Evolutionary conservation across 495 filamentous ascomycete genomes (phyloP), one percentile per base, ranked within the genome.

Genomic region (Neurospora tetrasperma): DNA sequence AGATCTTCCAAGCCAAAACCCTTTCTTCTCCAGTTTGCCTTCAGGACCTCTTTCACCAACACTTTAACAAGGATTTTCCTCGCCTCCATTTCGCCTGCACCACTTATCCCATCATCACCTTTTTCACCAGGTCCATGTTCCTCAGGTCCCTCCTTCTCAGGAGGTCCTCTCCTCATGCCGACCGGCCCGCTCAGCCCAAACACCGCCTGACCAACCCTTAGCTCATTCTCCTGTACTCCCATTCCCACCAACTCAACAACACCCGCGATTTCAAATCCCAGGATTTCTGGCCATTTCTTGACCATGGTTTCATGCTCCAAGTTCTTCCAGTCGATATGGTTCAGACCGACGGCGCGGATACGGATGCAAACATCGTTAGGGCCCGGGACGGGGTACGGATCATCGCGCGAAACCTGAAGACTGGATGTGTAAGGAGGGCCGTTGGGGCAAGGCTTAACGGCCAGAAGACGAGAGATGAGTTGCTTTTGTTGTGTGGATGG

Each of bases 171-270:
- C 11, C 5, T 23, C 23, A 59, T 16, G 0, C 75, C 71, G 9
- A 77, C 79, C 14, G 75, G 70, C 2, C 71, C 77, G 31, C 70
- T 70, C 4, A 77, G 59, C 12, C 75, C 79, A 20, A 83, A 69
- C 38, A 86, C 84, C 68, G 81, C 79, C 41, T 85, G 84, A 23
- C 84, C 84, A 42, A 76, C 41, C 70, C 80, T 77, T 48, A 82
- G 74, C 10, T 62, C 68, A 12, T 74, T 76, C 27, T 54, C 62
- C 18, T 75, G 77, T 20, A 83, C 81, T 5, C 76, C 73, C 12
- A 74, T 71, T 20, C 78, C 78, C 48, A 82, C 77, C 16, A 74
- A 72, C 44, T 85, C 83, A 41, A 85, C 71, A 4, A 82, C 71
- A 8, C 83, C 83, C 9, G 83, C 79, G 0, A 78, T 79, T 27